These are phyloP conservation scores for Catenaria anguillulae DNA, from an alignment of 371 early-diverging fungal genomes.

Conservation along the genomic window DNA sequence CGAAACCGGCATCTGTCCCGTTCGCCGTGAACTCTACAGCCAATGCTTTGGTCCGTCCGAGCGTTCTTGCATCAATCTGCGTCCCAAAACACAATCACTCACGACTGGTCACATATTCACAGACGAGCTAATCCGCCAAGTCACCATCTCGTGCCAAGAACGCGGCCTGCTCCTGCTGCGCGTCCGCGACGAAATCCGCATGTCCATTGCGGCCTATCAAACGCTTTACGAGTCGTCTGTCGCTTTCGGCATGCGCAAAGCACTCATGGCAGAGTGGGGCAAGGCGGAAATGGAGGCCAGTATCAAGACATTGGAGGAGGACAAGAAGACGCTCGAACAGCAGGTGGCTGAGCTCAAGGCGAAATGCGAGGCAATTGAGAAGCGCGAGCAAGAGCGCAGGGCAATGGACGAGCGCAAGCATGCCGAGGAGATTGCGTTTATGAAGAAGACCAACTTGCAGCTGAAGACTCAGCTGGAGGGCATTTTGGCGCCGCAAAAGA, in stretches of 20 bases:
- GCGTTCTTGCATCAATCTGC: too few relatives aligned
- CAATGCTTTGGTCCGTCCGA: constrained; percentile 44
- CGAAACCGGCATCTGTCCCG: constrained; percentile 39
- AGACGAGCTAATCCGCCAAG: constrained; percentile 42
- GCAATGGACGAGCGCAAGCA: constrained; percentile 42
- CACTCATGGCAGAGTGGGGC: constrained; percentile 35
- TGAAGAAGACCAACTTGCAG: constrained; percentile 44
- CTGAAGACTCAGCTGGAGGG: constrained; percentile 23
- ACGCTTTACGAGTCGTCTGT: constrained; percentile 35
- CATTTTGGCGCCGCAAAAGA: constrained; percentile 8
- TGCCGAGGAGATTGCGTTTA: constrained; percentile 39
- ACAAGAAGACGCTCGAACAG: constrained; percentile 31
- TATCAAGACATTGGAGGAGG: constrained; percentile 36
- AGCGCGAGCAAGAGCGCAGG: constrained; percentile 33
- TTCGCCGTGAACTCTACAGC: constrained; percentile 34
- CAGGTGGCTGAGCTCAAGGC: constrained; percentile 33
- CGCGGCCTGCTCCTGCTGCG: constrained; percentile 35
- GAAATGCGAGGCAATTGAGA: constrained; percentile 41
- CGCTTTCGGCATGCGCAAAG: constrained; percentile 44
- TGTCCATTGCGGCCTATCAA: constrained; percentile 41
- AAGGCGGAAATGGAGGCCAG: constrained; percentile 32
- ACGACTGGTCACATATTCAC: too few relatives aligned
- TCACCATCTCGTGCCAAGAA: constrained; percentile 39
- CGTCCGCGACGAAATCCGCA: constrained; percentile 39
- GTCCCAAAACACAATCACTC: too few relatives aligned